These are phyloP conservation scores for Alternaria rosae DNA, from an alignment of 2,329 filamentous ascomycete genomes.

Conservation along the genomic window DNA sequence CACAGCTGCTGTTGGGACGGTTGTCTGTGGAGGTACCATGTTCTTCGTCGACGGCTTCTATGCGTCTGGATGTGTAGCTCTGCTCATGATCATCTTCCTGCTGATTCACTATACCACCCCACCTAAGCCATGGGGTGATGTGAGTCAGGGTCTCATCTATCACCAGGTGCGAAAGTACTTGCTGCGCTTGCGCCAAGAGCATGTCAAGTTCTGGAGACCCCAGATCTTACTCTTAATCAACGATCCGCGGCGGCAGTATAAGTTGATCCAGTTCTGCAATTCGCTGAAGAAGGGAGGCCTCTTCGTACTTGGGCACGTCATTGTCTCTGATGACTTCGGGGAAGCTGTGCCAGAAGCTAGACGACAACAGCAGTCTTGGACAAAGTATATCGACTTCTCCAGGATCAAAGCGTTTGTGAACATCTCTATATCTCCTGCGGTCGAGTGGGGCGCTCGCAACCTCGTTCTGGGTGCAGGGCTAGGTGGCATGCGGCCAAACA, in stretches of 20 bases:
- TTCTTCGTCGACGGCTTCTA: conserved; percentile 88
- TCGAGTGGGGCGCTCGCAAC: conserved; percentile 86
- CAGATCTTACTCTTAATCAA: conserved; percentile 87
- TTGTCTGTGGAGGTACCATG: conserved; percentile 83
- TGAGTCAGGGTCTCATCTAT: conserved; percentile 88
- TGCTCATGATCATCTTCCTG: conserved; percentile 79
- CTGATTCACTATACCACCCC: conserved; percentile 86
- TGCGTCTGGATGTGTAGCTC: conserved; percentile 75
- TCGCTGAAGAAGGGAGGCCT: conserved; percentile 86
- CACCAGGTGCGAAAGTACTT: conserved; percentile 88
- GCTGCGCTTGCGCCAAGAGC: conserved; percentile 81
- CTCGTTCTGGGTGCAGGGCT: conserved; percentile 81
- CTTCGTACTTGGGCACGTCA: conserved; percentile 87
- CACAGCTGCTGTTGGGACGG: conserved; percentile 75
- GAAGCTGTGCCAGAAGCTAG: conserved; percentile 81
- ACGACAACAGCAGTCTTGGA: conserved; percentile 81
- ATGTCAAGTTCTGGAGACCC: conserved; percentile 93
- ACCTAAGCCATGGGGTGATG: conserved; percentile 89
- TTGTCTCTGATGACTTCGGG: conserved; percentile 83
- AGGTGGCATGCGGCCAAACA: conserved; percentile 88
- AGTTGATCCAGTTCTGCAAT: conserved; percentile 90
- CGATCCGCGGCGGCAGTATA: conserved; percentile 79
- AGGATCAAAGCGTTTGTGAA: conserved; percentile 91
- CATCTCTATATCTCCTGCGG: conserved; percentile 79
- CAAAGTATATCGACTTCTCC: conserved; percentile 85